phyloP scores from a whole-genome alignment of 768 basidiomycete genomes.

The Trametes punicea region DNA sequence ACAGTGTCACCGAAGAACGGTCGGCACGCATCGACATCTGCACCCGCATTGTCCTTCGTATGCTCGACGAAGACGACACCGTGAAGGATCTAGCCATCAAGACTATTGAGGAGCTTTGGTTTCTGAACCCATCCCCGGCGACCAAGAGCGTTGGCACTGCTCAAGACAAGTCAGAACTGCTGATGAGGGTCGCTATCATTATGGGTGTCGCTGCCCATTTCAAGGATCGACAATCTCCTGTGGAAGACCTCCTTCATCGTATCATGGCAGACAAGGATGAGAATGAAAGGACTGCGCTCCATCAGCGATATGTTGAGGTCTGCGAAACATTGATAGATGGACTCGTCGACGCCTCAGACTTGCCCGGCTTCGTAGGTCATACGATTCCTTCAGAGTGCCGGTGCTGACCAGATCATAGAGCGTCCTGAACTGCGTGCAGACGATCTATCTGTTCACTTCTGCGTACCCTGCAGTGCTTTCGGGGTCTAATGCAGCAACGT shows the following conservation, averaged over 20 bases:
- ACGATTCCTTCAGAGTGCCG: neutral
- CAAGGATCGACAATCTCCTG: constrained; percentile 76
- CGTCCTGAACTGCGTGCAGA: constrained; percentile 78
- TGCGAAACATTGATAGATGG: constrained; percentile 85
- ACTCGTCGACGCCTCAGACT: constrained; percentile 80
- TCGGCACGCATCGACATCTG: constrained; percentile 74
- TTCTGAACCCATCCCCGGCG: constrained; percentile 37
- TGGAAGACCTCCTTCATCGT: constrained; percentile 83
- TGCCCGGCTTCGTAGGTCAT: constrained; percentile 68
- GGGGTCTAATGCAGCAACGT: constrained; percentile 73
- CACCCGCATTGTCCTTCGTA: constrained; percentile 74
- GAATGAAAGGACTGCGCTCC: constrained; percentile 48
- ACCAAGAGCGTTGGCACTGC: constrained; percentile 8
- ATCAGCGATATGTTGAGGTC: constrained; percentile 71
- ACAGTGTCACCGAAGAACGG: constrained; percentile 58
- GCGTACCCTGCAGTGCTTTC: constrained; percentile 86
- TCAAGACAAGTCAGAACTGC: constrained; percentile 52
- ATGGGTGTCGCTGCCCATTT: constrained; percentile 83
- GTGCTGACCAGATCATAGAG: constrained; percentile 44
- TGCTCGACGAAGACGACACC: constrained; percentile 90
- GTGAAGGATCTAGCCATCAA: constrained; percentile 93
- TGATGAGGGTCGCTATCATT: constrained; percentile 72
- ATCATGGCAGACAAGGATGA: constrained; percentile 75
- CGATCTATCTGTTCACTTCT: constrained; percentile 77
- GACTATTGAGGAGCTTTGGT: constrained; percentile 90